Percentiles rank a stretch among this genome's conserved stretches.
Evolutionary conservation across 495 filamentous ascomycete species (phyloP).

Genomic region (Xylaria castorea): DNA sequence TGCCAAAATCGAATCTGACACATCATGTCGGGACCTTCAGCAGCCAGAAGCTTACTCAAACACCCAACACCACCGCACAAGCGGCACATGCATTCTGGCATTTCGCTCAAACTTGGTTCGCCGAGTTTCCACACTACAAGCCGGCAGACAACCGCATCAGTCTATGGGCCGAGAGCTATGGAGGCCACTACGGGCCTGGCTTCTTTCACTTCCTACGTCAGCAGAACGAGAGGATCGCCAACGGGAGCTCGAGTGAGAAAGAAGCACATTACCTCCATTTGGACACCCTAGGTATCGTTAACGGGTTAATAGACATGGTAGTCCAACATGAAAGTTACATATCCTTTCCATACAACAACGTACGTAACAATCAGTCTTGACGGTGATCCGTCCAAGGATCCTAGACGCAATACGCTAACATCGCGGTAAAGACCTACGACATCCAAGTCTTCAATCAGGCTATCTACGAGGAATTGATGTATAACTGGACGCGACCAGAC

Average conservation of each 20-base stretch:
- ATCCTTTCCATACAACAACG: conserved; percentile 17
- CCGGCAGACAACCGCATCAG: conserved; percentile 51
- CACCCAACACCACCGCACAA: conserved; percentile 69
- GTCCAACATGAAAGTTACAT: conserved; percentile 18
- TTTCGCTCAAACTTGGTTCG: conserved; percentile 71
- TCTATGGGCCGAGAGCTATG: conserved; percentile 70
- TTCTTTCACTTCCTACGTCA: conserved; percentile 68
- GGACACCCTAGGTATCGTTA: conserved; percentile 65
- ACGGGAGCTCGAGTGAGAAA: conserved; percentile 54
- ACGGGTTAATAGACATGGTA: conserved; percentile 73
- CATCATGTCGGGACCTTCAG: conserved; percentile 70
- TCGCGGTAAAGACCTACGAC: conserved; percentile 65
- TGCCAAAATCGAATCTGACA: conserved; percentile 38
- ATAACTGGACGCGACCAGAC: conserved; percentile 54
- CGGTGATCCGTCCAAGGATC: not conserved
- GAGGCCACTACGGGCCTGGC: conserved; percentile 67
- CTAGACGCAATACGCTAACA: not conserved
- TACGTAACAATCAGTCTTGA: not conserved
- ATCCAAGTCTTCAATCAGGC: conserved; percentile 61
- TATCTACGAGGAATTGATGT: conserved; percentile 41
- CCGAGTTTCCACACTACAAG: conserved; percentile 72
- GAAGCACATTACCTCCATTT: conserved; percentile 62
- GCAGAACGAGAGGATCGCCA: conserved; percentile 61
- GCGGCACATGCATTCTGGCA: conserved; percentile 72
- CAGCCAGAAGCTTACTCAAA: conserved; percentile 56